A percentile compares a stretch with the other conserved stretches of the same genome.
Evolutionary conservation across 495 filamentous ascomycete genomes (phyloP).

Genomic region (Penicillium cataractarum): DNA sequence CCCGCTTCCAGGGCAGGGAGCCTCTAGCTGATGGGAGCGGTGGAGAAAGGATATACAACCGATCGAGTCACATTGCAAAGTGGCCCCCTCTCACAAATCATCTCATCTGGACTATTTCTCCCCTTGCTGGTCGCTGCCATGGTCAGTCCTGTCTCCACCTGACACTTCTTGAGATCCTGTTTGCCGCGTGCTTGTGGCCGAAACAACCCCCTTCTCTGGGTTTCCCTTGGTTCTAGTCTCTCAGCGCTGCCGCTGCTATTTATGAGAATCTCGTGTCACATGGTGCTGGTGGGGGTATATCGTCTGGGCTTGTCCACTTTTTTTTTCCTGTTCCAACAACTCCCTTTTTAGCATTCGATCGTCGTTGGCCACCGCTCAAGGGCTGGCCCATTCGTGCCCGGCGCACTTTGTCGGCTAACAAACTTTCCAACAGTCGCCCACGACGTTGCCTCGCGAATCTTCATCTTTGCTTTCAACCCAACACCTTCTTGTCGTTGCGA

Average conservation of each 20-base stretch:
- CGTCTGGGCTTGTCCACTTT: conserved; percentile 13
- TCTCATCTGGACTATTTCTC: conserved; percentile 20
- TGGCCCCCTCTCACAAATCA: conserved; percentile 20
- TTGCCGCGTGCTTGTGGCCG: conserved; percentile 2
- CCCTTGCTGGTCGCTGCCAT: conserved; percentile 12
- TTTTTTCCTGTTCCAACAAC: neutral
- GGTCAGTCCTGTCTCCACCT: conserved; percentile 20
- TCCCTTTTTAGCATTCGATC: neutral
- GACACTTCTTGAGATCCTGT: conserved; percentile 13
- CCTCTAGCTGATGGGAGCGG: conserved; percentile 20
- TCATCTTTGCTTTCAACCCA: neutral
- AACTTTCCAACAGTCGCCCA: neutral
- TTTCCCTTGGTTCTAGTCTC: conserved; percentile 10
- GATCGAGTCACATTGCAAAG: conserved; percentile 23
- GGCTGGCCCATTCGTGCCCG: conserved; percentile 8
- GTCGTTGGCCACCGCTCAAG: conserved; percentile 9
- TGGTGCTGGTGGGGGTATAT: conserved; percentile 16
- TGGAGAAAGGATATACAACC: conserved; percentile 21
- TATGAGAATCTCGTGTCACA: conserved; percentile 4
- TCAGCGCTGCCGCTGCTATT: conserved; percentile 8
- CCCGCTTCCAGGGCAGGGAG: conserved; percentile 7
- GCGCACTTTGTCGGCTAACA: conserved; percentile 3
- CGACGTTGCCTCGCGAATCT: neutral
- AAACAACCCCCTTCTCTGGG: conserved; percentile 3
- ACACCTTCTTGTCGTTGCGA: neutral